Evolutionary conservation across 768 basidiomycete genomes (phyloP).

Genomic region (Steccherinum ochraceum): DNA sequence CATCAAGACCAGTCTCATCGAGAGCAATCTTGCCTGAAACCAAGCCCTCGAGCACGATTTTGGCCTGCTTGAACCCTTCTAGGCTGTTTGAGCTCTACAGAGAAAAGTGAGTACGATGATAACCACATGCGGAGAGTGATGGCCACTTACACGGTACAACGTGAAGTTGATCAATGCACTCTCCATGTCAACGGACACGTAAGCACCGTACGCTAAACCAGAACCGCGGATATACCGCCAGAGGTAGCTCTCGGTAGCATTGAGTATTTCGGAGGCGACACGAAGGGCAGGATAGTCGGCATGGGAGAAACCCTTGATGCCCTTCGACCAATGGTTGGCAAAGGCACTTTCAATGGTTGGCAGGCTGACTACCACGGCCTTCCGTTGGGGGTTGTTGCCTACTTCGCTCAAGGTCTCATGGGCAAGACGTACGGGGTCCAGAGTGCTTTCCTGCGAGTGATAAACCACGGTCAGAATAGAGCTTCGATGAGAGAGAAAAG

Average conservation of each 20-base stretch:
- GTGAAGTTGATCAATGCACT: constrained; percentile 70
- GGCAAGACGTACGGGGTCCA: constrained; percentile 63
- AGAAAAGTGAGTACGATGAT: neutral
- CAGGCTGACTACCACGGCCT: constrained; percentile 83
- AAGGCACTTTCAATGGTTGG: constrained; percentile 94
- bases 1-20: constrained; percentile 76
- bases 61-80: constrained; percentile 76
- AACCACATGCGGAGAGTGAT: neutral
- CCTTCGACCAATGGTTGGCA: constrained; percentile 70
- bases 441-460: constrained; percentile 36
- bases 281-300: constrained; percentile 80
- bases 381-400: constrained; percentile 66
- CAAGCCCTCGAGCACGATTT: constrained; percentile 69
- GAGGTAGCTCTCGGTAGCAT: constrained; percentile 90
- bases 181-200: constrained; percentile 68
- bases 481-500: neutral
- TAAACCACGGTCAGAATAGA: neutral
- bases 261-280: constrained; percentile 81
- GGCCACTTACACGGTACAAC: constrained; percentile 62
- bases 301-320: constrained; percentile 74
- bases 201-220: constrained; percentile 92
- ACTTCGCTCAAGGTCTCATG: constrained; percentile 65
- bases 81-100: constrained; percentile 74
- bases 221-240: constrained; percentile 95
- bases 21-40: constrained; percentile 82